These are phyloP conservation scores for Chamaecrista fasciculata DNA, from an alignment of 306 rosid species.

Conservation along the genomic window DNA sequence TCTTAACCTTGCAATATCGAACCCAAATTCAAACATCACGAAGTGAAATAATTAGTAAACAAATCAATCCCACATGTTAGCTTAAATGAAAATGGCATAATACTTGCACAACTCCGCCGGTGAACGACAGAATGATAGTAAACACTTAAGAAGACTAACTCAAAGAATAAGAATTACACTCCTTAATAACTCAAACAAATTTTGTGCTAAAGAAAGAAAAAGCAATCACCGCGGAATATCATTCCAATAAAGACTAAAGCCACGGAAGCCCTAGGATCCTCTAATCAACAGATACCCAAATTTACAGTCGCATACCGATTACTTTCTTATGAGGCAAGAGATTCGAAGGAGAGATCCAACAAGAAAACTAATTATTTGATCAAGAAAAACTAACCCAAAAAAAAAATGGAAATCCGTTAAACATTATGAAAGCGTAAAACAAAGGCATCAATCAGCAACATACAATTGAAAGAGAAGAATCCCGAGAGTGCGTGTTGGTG, in stretches of 20 bases:
- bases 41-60: conserved; percentile 33
- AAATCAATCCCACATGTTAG: conserved; percentile 23
- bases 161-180: neutral
- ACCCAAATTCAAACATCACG: conserved; percentile 33
- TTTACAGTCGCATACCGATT: neutral
- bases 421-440: neutral
- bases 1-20: conserved; percentile 47
- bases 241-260: neutral
- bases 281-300: neutral
- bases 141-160: neutral
- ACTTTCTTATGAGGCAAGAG: neutral
- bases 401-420: neutral
- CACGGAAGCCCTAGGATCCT: conserved; percentile 14
- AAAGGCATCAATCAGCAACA: neutral
- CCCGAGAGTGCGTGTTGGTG: neutral
- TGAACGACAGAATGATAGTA: conserved; percentile 22
- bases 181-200: conserved; percentile 11
- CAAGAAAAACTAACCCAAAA: neutral
- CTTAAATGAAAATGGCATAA: neutral
- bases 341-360: conserved; percentile 5
- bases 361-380: neutral
- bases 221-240: neutral
- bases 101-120: neutral
- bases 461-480: neutral
- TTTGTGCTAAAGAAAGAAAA: neutral